phyloP scores from a whole-genome alignment of 306 rosid genomes.

The Pueraria montana region DNA sequence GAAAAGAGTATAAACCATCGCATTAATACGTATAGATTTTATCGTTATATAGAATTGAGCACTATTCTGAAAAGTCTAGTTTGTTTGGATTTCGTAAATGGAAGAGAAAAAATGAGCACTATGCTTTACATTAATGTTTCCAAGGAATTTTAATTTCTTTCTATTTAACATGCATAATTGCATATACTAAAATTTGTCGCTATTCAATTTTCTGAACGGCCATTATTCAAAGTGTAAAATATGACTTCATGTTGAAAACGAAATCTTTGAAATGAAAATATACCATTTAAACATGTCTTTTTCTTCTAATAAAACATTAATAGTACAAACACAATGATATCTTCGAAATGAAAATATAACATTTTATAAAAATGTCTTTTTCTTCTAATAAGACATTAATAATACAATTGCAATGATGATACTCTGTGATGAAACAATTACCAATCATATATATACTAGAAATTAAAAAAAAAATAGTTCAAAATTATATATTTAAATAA shows the following conservation, averaged over 20 bases:
- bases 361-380: too few species aligned
- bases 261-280: background rate
- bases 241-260: conserved; percentile 7
- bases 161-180: background rate
- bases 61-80: background rate
- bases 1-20: background rate
- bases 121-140: background rate
- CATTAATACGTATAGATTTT: background rate
- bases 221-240: background rate
- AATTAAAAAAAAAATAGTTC: too few species aligned
- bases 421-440: too few species aligned
- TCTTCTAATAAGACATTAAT: too few species aligned
- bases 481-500: background rate
- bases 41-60: background rate
- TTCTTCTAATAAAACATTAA: background rate
- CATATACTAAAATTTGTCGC: background rate
- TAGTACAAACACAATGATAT: background rate
- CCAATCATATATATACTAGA: too few species aligned
- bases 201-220: conserved; percentile 9
- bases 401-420: too few species aligned
- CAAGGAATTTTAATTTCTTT: background rate
- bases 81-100: background rate
- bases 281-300: background rate
- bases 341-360: background rate
- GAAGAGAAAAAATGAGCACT: background rate